Evolutionary conservation across 441 rosid species (phyloP), one percentile per base, ranked within the genome.

Genomic region (Eutrema salsugineum): DNA sequence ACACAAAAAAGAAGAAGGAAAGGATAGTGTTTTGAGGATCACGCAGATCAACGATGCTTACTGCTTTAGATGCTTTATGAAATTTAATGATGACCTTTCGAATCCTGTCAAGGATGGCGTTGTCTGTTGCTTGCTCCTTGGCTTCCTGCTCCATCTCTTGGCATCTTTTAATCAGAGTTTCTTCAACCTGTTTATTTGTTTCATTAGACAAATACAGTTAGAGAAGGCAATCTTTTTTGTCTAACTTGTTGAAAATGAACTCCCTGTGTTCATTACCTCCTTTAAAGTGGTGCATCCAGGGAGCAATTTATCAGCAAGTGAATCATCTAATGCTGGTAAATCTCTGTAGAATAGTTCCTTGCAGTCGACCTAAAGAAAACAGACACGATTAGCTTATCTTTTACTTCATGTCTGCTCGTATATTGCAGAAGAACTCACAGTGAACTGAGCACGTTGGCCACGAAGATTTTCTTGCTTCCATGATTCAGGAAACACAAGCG

Each of bases 71-170:
- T 33, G 38, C 3, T 59, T 11, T 19, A 56, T 11, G 20, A 27
- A 42, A 56, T 20, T 8, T 5, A 16, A 70, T 51, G 20, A 6
- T 70, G 71, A 90, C 99, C 97, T 90, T 87, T 79, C 84, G 74
- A 66, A 94, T 85, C 84, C 85, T 96, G 33, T 94, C 96, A 15
- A 94, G 87, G 73, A 94, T 86, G 36, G 98, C 96, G 76, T 92
- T 92, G 80, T 94, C 98, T 3, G 98, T 87, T 55, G 99, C 99
- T 79, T 89, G 97, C 40, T 94, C 97, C 83, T 71, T 90, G 6
- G 97, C 96, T 38, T 83, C 81, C 77, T 83, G 81, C 80, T 89
- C 98, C 79, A 89, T 79, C 75, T 92, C 94, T 69, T 63, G 82
- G 82, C 88, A 94, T 78, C 80, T 92, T 80, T 84, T 82, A 79